Percentiles rank a stretch among this genome's conserved stretches.
Evolutionary conservation across 345 rosid species (phyloP).

Genomic region (Euphorbia pulcherrima): DNA sequence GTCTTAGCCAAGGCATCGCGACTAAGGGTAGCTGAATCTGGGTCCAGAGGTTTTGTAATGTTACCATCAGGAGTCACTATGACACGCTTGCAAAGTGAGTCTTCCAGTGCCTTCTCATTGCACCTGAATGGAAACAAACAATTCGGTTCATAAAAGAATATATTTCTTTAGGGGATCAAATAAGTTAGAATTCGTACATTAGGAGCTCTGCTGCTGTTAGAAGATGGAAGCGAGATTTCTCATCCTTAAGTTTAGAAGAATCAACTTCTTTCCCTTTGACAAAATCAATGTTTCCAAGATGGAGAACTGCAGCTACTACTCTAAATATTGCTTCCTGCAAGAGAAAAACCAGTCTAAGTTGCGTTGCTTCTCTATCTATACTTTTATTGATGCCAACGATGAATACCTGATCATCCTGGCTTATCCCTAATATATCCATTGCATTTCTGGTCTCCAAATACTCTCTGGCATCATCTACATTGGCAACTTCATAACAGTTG

Average conservation of each 20-base stretch:
- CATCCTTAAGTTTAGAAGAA: constrained; percentile 70
- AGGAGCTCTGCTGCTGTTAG: constrained; percentile 63
- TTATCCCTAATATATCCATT: constrained; percentile 75
- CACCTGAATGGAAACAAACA: constrained; percentile 42
- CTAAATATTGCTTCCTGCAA: constrained; percentile 68
- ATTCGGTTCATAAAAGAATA: neutral
- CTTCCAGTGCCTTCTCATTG: constrained; percentile 60
- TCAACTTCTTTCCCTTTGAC: constrained; percentile 62
- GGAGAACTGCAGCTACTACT: constrained; percentile 70
- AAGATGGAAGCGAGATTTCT: constrained; percentile 54
- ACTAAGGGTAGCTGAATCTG: constrained; percentile 48
- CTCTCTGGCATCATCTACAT: constrained; percentile 67
- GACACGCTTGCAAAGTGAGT: constrained; percentile 71
- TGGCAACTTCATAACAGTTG: constrained; percentile 57
- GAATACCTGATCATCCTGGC: constrained; percentile 57
- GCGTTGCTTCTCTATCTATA: neutral
- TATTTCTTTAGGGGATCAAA: neutral
- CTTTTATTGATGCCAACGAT: neutral
- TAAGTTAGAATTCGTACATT: constrained; percentile 30
- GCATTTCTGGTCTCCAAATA: constrained; percentile 72
- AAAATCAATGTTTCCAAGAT: constrained; percentile 68
- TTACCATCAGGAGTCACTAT: constrained; percentile 73
- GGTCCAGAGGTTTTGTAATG: constrained; percentile 67
- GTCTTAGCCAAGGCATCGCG: constrained; percentile 78
- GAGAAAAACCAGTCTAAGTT: constrained; percentile 2